Base-by-base conservation (phyloP, 2,329 filamentous ascomycete genomes). In the Hyphodiscus sp. region DNA sequence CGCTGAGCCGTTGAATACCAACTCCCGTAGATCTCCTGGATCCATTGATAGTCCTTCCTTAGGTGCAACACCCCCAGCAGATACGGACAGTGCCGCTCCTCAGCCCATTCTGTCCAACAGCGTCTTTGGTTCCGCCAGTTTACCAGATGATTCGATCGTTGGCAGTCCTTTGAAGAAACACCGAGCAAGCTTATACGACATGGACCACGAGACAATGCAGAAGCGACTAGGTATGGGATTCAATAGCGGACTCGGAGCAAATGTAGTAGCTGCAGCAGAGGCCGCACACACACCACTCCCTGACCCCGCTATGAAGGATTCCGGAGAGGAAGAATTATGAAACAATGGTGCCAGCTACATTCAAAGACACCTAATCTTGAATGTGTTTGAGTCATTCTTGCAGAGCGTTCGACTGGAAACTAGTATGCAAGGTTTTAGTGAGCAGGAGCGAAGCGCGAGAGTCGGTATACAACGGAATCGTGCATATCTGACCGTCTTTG, bases 131-230 rank as follows among this genome's bases (percentile, higher is more conserved):
- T 38, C 33, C 55, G 67, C 66, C 47, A 67, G 77, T 5, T 49
- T 67, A 45, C 71, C 71, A 1, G 74, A 75, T 19, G 78, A 81
- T 33, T 67, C 68, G 8, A 67, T 73, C 4, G 69, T 89, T 20
- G 86, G 83, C 47, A 89, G 85, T 60, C 87, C 87, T 1, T 77
- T 89, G 63, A 91, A 91, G 76, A 89, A 85, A 66, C 85, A 88
- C 54, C 77, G 87, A 38, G 80, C 85, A 1, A 87, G 83, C 62
- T 63, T 82, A 20, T 74, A 76, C 8, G 77, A 74, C 8, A 69
- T 73, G 41, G 70, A 76, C 50, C 72, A 71, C 47, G 71, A 75
- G 10, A 58, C 55, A 15, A 55, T 65, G 49, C 58, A 62, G 43
- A 64, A 66, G 49, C 60, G 62, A 23, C 44, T 66, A 15, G 62